Evolutionary conservation across 225 moss, liverwort and hornwort genomes (phyloP).

Genomic region (Takakia lepidozioides): DNA sequence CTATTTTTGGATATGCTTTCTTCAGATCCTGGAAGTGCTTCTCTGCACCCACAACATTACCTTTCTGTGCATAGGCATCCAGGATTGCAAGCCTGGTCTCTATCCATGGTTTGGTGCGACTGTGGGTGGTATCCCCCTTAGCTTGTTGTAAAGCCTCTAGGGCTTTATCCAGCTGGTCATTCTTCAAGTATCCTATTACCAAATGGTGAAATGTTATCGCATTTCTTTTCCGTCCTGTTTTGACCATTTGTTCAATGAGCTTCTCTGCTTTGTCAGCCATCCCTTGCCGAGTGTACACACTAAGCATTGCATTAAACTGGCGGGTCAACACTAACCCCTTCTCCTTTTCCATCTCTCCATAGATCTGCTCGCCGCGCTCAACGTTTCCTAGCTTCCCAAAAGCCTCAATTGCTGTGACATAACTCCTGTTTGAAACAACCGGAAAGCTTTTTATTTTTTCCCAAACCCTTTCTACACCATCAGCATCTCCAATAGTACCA

Average conservation of each 20-base stretch:
- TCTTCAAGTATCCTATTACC: conserved; percentile 14
- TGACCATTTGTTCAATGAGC: conserved; percentile 7
- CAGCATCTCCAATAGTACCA: conserved; percentile 19
- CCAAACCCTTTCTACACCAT: conserved; percentile 25
- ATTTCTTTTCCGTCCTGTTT: conserved; percentile 9
- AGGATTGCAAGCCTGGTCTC: conserved; percentile 14
- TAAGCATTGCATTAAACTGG: conserved; percentile 25
- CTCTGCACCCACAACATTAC: conserved; percentile 22
- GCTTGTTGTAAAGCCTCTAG: conserved; percentile 8
- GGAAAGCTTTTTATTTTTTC: conserved; percentile 10
- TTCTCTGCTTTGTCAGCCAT: conserved; percentile 13
- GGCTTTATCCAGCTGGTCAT: conserved; percentile 16
- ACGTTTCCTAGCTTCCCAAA: conserved; percentile 27
- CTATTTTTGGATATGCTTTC: conserved; percentile 8
- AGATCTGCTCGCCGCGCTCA: conserved; percentile 22
- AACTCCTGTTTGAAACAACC: conserved; percentile 12
- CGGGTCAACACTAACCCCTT: conserved; percentile 11
- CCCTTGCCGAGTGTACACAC: conserved; percentile 7
- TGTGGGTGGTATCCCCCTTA: conserved; percentile 4
- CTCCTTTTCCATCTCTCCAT: conserved; percentile 12
- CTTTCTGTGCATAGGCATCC: conserved; percentile 11
- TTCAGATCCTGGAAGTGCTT: conserved; percentile 15
- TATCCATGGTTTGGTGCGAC: conserved; percentile 12
- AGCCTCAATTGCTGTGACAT: conserved; percentile 19
- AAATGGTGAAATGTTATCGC: conserved; percentile 13